Conservation (phyloP, 1,284 basidiomycete genomes). For the Fomitopsis pinicola region DNA sequence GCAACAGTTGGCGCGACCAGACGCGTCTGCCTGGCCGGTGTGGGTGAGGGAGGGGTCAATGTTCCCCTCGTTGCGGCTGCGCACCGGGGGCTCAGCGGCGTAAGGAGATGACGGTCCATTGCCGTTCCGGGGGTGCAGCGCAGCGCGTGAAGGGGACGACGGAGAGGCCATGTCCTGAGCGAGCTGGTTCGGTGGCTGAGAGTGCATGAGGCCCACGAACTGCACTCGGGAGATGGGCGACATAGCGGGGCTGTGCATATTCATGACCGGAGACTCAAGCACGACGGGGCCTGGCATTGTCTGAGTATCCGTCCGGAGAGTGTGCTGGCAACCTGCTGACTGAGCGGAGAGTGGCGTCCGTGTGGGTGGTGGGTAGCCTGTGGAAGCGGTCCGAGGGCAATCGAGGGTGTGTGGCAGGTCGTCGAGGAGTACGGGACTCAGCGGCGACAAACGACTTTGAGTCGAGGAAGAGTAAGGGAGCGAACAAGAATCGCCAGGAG, state of each 20-base stretch:
- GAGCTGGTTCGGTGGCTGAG: constrained; percentile 29
- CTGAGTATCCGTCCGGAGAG: neutral
- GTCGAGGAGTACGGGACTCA: neutral
- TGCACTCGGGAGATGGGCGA: constrained; percentile 24
- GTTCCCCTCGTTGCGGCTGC: constrained; percentile 17
- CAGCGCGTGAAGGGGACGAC: constrained; percentile 22
- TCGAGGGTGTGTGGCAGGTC: neutral
- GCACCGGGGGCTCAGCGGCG: constrained; percentile 23
- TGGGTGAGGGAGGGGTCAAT: constrained; percentile 24
- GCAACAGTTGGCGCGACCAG: constrained; percentile 33
- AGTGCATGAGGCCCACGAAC: constrained; percentile 28
- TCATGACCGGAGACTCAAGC: constrained; percentile 25
- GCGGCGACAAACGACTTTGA: constrained; percentile 1
- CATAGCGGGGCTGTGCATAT: constrained; percentile 26
- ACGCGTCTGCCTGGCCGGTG: constrained; percentile 15
- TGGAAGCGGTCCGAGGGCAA: neutral
- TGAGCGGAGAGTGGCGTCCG: neutral
- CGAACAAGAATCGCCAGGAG: constrained; percentile 3
- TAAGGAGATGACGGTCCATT: constrained; percentile 15
- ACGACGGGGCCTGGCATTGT: constrained; percentile 26
- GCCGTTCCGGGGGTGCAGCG: constrained; percentile 19
- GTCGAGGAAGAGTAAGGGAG: constrained; percentile 5
- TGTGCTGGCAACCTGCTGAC: neutral
- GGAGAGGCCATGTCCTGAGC: constrained; percentile 24
- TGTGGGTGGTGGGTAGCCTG: neutral